These are phyloP conservation scores for Pseudonitzschia multistriata DNA, from an alignment of 108 stramenopile species.

Conservation along the genomic window DNA sequence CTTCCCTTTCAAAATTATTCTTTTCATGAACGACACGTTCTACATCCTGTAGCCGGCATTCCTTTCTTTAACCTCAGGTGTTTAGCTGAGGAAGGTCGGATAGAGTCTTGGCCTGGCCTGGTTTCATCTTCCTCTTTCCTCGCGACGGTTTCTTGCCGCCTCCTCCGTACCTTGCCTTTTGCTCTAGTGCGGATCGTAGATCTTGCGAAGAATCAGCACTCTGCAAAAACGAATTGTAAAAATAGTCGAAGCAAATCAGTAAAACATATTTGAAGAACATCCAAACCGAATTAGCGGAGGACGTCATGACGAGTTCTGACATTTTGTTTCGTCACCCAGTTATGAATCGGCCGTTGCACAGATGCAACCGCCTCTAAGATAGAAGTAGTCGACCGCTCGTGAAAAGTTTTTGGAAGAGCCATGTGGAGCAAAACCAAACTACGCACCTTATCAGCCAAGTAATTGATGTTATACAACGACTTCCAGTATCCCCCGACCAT, in stretches of 20 bases:
- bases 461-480: conserved; percentile 68
- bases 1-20: conserved; percentile 5
- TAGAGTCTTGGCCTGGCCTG: conserved; percentile 82
- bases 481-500: conserved; percentile 78
- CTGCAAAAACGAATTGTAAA: not conserved
- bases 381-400: too few relatives aligned
- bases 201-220: conserved; percentile 45
- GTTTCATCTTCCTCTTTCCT: conserved; percentile 72
- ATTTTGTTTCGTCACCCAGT: not conserved
- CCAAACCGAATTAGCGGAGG: not conserved
- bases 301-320: too few relatives aligned
- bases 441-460: conserved; percentile 55
- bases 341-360: not conserved
- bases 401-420: too few relatives aligned
- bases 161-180: conserved; percentile 63
- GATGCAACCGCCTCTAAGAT: too few relatives aligned
- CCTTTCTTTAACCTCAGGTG: conserved; percentile 86
- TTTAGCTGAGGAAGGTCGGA: conserved; percentile 81
- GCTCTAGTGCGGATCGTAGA: conserved; percentile 74
- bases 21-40: not conserved
- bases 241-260: not conserved
- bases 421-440: not conserved
- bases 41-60: conserved; percentile 9
- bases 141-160: conserved; percentile 19
- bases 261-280: not conserved